Conservation (phyloP, 2,329 filamentous ascomycete species). For the Cytospora piceae region DNA sequence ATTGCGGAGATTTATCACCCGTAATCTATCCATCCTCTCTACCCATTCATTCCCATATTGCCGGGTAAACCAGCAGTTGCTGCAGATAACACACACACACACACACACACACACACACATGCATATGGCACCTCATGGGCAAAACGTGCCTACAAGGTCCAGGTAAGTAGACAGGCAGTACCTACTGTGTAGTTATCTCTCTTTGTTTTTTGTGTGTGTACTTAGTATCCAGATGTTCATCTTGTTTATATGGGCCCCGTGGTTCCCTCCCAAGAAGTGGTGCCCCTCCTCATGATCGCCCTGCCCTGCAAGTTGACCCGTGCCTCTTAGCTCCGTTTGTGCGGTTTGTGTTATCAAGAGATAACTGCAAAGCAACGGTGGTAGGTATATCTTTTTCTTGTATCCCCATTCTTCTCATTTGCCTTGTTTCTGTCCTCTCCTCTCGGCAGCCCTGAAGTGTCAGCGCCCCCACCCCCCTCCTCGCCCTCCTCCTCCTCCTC, state of each 20-base stretch:
- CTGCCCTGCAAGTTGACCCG: slow-evolving; percentile 11
- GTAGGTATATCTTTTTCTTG: slow-evolving; percentile 13
- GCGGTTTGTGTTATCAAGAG: slow-evolving; percentile 5
- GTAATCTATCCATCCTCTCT: not conserved
- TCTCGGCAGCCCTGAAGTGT: not conserved
- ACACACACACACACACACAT: too few species aligned
- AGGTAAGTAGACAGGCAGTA: too few species aligned
- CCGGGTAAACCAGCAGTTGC: too few species aligned
- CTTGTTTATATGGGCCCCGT: slow-evolving; percentile 1
- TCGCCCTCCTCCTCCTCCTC: not conserved
- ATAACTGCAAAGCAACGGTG: slow-evolving; percentile 7
- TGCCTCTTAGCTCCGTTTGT: slow-evolving; percentile 8
- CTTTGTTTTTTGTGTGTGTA: too few species aligned
- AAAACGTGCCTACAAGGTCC: too few species aligned
- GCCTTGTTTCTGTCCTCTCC: not conserved
- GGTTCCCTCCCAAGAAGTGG: not conserved
- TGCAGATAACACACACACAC: too few species aligned
- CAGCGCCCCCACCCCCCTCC: not conserved
- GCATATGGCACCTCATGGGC: too few species aligned
- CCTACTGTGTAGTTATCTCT: too few species aligned
- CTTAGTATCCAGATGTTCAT: not conserved
- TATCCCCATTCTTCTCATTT: not conserved
- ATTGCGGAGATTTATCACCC: not conserved
- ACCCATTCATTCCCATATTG: too few species aligned
- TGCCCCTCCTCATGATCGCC: not conserved